Evolutionary conservation across 1,139 yeast species (phyloP).

Genomic region (Lodderomyces beijingensis): DNA sequence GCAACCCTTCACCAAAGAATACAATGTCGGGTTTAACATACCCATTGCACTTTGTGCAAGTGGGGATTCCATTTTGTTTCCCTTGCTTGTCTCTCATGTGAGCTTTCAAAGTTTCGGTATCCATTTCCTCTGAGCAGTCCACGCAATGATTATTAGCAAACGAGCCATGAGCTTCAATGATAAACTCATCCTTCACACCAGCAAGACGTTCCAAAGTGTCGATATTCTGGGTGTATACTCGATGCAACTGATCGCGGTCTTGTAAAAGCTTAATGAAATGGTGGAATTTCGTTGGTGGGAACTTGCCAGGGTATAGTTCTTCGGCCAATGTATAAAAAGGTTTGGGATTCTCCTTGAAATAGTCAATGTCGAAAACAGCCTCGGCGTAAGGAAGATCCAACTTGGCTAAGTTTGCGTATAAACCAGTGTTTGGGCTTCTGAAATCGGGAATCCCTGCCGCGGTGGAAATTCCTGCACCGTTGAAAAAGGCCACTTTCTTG

Average conservation of each 20-base stretch:
- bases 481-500: constrained; percentile 45
- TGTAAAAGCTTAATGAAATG: constrained; percentile 62
- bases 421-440: constrained; percentile 86
- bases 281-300: constrained; percentile 79
- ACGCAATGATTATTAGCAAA: constrained; percentile 84
- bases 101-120: constrained; percentile 43
- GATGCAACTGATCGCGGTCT: constrained; percentile 52
- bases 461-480: constrained; percentile 94
- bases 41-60: constrained; percentile 56
- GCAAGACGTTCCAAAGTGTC: constrained; percentile 88
- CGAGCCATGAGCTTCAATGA: constrained; percentile 94
- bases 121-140: constrained; percentile 58
- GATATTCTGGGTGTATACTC: constrained; percentile 88
- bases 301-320: constrained; percentile 85
- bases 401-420: constrained; percentile 73
- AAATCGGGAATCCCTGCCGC: constrained; percentile 94
- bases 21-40: constrained; percentile 89
- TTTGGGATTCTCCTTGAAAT: constrained; percentile 65
- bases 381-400: constrained; percentile 86
- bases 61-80: constrained; percentile 34
- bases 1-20: constrained; percentile 87
- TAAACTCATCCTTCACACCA: constrained; percentile 58
- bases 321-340: constrained; percentile 83
- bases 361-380: constrained; percentile 90
- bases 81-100: constrained; percentile 31